Evolutionary conservation across 768 basidiomycete species (phyloP), one percentile per base, ranked within the genome.

Genomic region (Lentinula lateritia): DNA sequence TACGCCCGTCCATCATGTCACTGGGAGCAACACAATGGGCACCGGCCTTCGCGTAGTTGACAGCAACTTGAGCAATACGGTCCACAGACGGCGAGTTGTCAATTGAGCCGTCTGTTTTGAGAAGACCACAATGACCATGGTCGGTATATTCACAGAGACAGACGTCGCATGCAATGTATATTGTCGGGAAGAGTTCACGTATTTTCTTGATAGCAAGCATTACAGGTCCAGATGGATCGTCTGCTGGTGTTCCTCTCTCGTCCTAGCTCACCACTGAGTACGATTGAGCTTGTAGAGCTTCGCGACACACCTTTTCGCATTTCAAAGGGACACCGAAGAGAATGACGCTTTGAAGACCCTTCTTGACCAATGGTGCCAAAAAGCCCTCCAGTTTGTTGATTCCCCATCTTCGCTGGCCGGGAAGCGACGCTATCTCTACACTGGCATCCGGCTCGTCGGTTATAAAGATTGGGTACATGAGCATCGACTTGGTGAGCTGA

Each of bases 131-230:
- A 74, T 99, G 97, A 0, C 97, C 97, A 67, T 98, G 96, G 53
- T 93, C 92, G 8, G 97, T 98, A 80, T 99, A 98, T 76, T 98
- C 96, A 80, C 97, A 99, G n/a, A 99, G 86, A 72, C 97, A 99
- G 18, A 98, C 97, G 68, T 99, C 97, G 69, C 86, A 86, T 0
- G 95, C 92, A 69, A 99, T 88, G 76, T 95, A 93, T 23, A 99
- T 77, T 6, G 80, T 71, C 0, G 97, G 96, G 77, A 88, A 99
- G 63, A 92, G 81, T 1, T 74, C 60, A 5, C 89, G 85, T 39
- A 99, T 80, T 61, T 84, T 87, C 68, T 82, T 83, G 66, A 98
- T 90, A n/a, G 93, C 95, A 52, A 85, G 87, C 66, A 99, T 97
- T 68, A 98, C 97, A 39, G 97, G 97, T 0, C 96, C 95, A 0